Evolutionary conservation across 768 basidiomycete species (phyloP), one percentile per base, ranked within the genome.

Genomic region (Leccinellum albellum): DNA sequence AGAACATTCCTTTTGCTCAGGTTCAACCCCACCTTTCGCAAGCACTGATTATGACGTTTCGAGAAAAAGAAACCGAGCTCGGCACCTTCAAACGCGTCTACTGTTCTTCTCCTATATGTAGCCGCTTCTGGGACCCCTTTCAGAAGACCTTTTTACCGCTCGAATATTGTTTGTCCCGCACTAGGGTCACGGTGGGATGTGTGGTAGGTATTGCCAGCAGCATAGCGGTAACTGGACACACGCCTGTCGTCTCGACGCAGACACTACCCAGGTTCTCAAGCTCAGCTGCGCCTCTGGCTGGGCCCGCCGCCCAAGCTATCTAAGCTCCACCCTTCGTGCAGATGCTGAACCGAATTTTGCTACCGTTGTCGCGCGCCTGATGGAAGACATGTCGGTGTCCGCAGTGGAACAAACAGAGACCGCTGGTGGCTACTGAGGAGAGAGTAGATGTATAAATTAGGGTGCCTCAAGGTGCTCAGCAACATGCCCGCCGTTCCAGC

Each of bases 341-440:
- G 70, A 26, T 78, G 76, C 61, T 53, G 61, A 40, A 71, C 70
- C 12, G 64, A 77, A 50, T 78, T 78, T 45, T 78, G 76, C 59
- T 78, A 78, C 49, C 59, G 83, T 74, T 77, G 83, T 75, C 51
- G 76, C 74, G 78, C 63, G 24, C 72, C n/a, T n/a, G 56, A 3
- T 91, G 88, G 88, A 88, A 87, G 72, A 75, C 70, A 1, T 91
- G 89, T 61, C 14, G 0, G 1, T 89, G 88, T 60, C 75, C 77
- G 1, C 83, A 86, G 56, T 89, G 87, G 86, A 86, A 88, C 21
- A 87, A 88, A 62, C 31, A 26, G 3, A 54, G 60, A 6, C 28
- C 70, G 13, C 10, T 79, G 29, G 72, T 59, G 4, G 77, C 73
- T 4, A 85, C 83, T 0, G 73, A 77, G 54, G 71, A 72, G 28